phyloP scores from a whole-genome alignment of 345 rosid genomes.

The Populus tremula region DNA sequence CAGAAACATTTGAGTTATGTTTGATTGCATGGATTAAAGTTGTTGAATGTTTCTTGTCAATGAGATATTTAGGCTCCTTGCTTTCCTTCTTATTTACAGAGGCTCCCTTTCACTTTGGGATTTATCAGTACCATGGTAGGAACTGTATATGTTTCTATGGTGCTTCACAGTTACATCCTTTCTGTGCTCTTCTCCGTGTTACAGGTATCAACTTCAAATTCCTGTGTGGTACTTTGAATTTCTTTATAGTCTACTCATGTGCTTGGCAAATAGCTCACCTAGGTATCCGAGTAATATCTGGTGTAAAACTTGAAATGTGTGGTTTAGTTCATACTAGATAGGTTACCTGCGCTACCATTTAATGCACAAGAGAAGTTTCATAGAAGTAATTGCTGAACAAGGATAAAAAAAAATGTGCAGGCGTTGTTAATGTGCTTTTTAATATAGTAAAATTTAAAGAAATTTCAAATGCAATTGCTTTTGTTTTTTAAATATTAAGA shows the following conservation, averaged over 20 bases:
- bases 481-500: too few species aligned
- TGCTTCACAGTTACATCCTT: slow-evolving; percentile 88
- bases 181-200: slow-evolving; percentile 83
- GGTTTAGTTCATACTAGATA: too few species aligned
- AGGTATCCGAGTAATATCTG: neutral
- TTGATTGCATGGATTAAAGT: neutral
- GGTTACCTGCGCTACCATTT: too few species aligned
- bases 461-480: too few species aligned
- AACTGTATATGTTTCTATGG: slow-evolving; percentile 87
- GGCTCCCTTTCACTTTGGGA: slow-evolving; percentile 81
- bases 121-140: slow-evolving; percentile 85
- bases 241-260: neutral
- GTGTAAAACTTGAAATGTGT: too few species aligned
- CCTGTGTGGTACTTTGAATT: neutral
- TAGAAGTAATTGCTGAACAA: too few species aligned
- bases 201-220: slow-evolving; percentile 49
- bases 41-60: neutral
- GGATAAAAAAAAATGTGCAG: too few species aligned
- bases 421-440: too few species aligned
- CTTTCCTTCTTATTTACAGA: slow-evolving; percentile 43
- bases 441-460: too few species aligned
- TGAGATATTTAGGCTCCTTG: neutral
- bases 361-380: too few species aligned
- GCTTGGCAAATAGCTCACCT: neutral
- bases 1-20: neutral